Evolutionary conservation across 192 early-diverging fungal genomes (phyloP), one percentile per base, ranked within the genome.

Genomic region (Backusella australiensis): DNA sequence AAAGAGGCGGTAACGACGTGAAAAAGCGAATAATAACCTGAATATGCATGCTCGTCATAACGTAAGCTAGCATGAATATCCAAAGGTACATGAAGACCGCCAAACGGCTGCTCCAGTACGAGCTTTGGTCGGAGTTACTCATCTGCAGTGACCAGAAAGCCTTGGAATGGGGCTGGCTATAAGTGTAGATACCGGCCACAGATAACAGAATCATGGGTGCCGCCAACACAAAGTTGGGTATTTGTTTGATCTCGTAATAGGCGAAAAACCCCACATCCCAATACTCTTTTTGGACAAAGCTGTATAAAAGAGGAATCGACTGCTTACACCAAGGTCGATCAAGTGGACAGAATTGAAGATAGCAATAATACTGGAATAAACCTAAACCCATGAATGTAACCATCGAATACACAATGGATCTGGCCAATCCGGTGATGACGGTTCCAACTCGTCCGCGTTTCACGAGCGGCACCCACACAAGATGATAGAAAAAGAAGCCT

Each of bases 171-270:
- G 84, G 75, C 23, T 69, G 65, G 9, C 77, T 74, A 77, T 93
- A 96, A 5, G 75, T 73, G 35, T 59, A 77, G 38, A 98, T 82
- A 0, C 92, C 94, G 36, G 76, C 77, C 0, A 85, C 46, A n/a
- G 91, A 91, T 7, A 96, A 82, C 0, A 75, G 49, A 38, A 93
- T 85, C 85, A 96, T 94, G 6, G 96, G 96, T 21, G 86, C 78
- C 0, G 95, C 95, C 29, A 98, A 84, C 15, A 94, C 75, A 86
- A 98, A 98, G 83, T 97, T 97, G 6, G 95, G 95, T n/a, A 96
- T 85, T 79, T 98, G 93, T 69, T 91, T 87, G 11, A 89, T 36
- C 34, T 92, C 87, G 74, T 90, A 98, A 83, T 98, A 98, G 1
- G 83, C 75, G 29, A 98, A 76, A 78, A 98, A 94, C 4, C 96